Percentiles rank a stretch among this genome's conserved stretches.
Evolutionary conservation across 2,329 filamentous ascomycete genomes (phyloP).

Genomic region (Fusarium sp.): DNA sequence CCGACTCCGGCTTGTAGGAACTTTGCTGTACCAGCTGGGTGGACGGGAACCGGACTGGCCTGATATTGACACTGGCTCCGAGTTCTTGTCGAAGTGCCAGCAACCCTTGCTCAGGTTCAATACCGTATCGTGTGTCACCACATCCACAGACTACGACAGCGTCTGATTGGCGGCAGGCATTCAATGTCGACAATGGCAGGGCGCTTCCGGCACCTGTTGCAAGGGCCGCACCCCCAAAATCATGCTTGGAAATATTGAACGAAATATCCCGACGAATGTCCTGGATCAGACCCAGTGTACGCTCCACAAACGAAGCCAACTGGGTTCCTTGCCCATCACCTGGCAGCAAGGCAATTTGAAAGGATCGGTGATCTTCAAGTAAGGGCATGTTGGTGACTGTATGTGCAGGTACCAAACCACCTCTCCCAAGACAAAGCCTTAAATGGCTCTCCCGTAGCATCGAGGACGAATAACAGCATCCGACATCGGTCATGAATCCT

Average conservation of each 20-base stretch:
- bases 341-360: conserved; percentile 20
- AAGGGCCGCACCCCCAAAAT: conserved; percentile 18
- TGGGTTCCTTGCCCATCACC: conserved; percentile 27
- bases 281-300: conserved; percentile 18
- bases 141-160: conserved; percentile 26
- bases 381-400: conserved; percentile 17
- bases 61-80: conserved; percentile 70
- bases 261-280: conserved; percentile 10
- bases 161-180: conserved; percentile 23
- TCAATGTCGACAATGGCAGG: conserved; percentile 18
- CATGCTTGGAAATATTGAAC: conserved; percentile 23
- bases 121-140: conserved; percentile 14
- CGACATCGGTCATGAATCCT: conserved; percentile 19
- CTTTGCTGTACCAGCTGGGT: conserved; percentile 78
- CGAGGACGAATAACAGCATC: background rate
- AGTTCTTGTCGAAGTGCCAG: conserved; percentile 80
- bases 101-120: conserved; percentile 75
- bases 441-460: background rate
- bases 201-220: background rate
- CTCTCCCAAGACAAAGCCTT: background rate
- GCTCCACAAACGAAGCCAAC: conserved; percentile 18
- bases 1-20: conserved; percentile 78
- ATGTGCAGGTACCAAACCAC: background rate
- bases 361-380: conserved; percentile 6
- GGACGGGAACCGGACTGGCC: conserved; percentile 84